phyloP scores from a whole-genome alignment of 2,329 filamentous ascomycete species.

The Amauroascus niger region DNA sequence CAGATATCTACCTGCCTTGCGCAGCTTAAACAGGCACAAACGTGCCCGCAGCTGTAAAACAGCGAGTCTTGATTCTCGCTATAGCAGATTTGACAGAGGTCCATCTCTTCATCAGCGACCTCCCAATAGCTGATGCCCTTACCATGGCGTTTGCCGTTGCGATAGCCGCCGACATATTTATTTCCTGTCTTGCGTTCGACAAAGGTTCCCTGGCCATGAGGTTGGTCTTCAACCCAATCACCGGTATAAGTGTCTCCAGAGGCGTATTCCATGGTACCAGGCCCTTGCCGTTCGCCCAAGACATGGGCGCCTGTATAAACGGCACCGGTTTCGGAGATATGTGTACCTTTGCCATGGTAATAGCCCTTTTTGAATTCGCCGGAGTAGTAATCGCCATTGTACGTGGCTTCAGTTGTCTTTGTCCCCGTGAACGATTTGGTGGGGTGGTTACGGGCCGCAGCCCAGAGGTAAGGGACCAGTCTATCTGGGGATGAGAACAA shows the following conservation, averaged over 20 bases:
- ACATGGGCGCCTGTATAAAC: conserved; percentile 49
- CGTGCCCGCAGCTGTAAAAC: conserved; percentile 56
- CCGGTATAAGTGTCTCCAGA: conserved; percentile 43
- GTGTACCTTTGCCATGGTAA: conserved; percentile 47
- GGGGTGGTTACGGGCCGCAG: conserved; percentile 39
- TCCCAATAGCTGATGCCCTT: conserved; percentile 55
- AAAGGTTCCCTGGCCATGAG: conserved; percentile 49
- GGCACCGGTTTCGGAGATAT: conserved; percentile 46
- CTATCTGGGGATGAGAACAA: conserved; percentile 32
- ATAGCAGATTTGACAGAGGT: conserved; percentile 54
- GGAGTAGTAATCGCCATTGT: conserved; percentile 48
- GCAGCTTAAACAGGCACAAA: conserved; percentile 52
- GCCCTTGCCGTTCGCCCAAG: conserved; percentile 45
- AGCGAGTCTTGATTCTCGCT: conserved; percentile 50
- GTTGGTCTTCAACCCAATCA: conserved; percentile 39
- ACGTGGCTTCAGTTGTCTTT: conserved; percentile 44
- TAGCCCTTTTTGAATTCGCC: conserved; percentile 43
- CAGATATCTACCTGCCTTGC: conserved; percentile 50
- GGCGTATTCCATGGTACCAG: conserved; percentile 49
- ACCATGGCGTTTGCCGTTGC: conserved; percentile 51
- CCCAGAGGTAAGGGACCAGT: conserved; percentile 38
- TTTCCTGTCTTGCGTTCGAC: conserved; percentile 50
- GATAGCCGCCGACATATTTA: conserved; percentile 52
- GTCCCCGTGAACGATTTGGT: conserved; percentile 36
- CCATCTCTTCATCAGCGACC: conserved; percentile 51